Base-by-base conservation (phyloP, 129 eudicot genomes). In the Logfia minima region DNA sequence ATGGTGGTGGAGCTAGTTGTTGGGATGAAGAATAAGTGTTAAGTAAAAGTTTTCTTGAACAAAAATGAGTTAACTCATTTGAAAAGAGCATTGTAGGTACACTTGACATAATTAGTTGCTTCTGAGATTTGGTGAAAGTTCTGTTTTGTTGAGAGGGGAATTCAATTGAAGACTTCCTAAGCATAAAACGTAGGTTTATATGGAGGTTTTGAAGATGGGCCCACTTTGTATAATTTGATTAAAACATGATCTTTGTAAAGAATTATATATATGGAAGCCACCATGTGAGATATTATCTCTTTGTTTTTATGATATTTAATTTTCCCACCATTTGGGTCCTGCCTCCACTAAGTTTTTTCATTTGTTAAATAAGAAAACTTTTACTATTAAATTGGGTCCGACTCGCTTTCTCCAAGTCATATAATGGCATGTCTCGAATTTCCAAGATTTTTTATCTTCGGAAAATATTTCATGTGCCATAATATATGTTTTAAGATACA, bases 21-120 rank as follows among this genome's bases (percentile, higher is more conserved):
- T 82, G 79, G 34, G 60, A 48, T 10, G 68, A 52, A 45, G 68
- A 29, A 48, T 81, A 83, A 83, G 52, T 52, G 39, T 85, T 75
- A 19, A 79, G 72, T 13, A 86, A 72, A 19, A 88, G 66, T 70
- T 77, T 88, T 88, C 92, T 81, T 72, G 88, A 83, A 52, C 74
- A 67, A 60, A 83, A 65, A 66, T 77, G 72, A 34, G n/a, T 16
- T 11, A 74, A 64, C n/a, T 72, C 55, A 26, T 82, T 80, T 80
- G 83, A 83, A 37, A 68, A 28, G 31, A 75, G 59, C 59, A 45
- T 51, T 37, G 77, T 73, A 45, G 84, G 66, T 53, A 84, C 8
- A 28, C 52, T 39, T 58, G 81, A 71, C 89, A 85, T 83, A 72
- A 71, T 83, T 59, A 60, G 62, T 18, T 13, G 52, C 2, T 32